Evolutionary conservation across 345 rosid species (phyloP).

Genomic region (Euphorbia peplus): DNA sequence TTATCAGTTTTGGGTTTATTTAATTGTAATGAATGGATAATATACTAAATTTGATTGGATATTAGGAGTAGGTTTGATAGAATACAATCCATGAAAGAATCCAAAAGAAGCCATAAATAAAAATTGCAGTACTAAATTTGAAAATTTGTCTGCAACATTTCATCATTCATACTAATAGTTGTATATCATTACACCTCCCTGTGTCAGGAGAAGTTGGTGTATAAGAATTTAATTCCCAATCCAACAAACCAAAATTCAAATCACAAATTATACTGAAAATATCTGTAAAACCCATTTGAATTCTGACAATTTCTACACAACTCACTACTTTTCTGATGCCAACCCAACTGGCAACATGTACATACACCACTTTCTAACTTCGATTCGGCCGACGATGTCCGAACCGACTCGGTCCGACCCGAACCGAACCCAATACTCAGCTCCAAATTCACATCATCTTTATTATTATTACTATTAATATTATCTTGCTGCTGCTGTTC

Average conservation of each 20-base stretch:
- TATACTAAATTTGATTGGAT: too few species aligned
- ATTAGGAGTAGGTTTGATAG: too few species aligned
- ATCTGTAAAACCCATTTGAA: conserved; percentile 29
- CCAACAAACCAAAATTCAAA: background rate
- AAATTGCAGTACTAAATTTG: background rate
- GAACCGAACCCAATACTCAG: conserved; percentile 44
- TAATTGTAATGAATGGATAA: too few species aligned
- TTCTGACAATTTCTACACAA: conserved; percentile 43
- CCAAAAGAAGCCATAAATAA: background rate
- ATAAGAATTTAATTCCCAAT: background rate
- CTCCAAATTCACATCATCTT: conserved; percentile 42
- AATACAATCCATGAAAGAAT: background rate
- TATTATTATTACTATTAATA: background rate
- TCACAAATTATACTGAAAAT: background rate
- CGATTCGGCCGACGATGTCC: conserved; percentile 39
- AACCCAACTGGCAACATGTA: conserved; percentile 50
- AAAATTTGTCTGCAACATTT: background rate
- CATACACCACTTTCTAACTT: conserved; percentile 32
- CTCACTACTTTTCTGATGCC: conserved; percentile 24
- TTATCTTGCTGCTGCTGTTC: conserved; percentile 27
- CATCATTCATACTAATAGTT: background rate
- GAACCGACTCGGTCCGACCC: conserved; percentile 4
- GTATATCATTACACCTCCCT: background rate
- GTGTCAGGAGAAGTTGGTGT: conserved; percentile 3
- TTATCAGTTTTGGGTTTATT: too few species aligned